Evolutionary conservation across 2,329 filamentous ascomycete species (phyloP).

Genomic region (Colletotrichum godetiae): DNA sequence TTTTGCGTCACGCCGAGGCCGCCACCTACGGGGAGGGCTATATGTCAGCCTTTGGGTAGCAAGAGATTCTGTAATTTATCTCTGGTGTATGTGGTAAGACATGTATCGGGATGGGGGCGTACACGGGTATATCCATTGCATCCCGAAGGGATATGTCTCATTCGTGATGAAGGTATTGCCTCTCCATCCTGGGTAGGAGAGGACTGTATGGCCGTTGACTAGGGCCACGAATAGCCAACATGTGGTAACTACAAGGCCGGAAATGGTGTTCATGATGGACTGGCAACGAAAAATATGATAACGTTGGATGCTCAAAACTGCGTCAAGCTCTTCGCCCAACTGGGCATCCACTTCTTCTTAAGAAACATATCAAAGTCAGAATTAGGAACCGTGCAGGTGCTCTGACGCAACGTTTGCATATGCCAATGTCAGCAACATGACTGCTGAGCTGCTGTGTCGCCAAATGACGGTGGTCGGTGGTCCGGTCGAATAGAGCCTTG

Average conservation of each 20-base stretch:
- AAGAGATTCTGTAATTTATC: not conserved
- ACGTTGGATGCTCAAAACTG: not conserved
- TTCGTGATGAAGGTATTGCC: slow-evolving; percentile 73
- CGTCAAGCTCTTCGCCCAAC: not conserved
- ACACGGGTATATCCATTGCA: slow-evolving; percentile 80
- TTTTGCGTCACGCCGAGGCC: slow-evolving; percentile 75
- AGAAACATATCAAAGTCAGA: not conserved
- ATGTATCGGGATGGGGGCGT: slow-evolving; percentile 41
- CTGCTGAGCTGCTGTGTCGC: not conserved
- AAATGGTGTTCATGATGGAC: no score
- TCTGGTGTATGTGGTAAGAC: not conserved
- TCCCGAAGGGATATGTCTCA: slow-evolving; percentile 72
- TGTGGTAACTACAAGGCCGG: not conserved
- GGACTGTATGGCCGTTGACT: slow-evolving; percentile 60
- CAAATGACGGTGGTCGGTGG: not conserved
- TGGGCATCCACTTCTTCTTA: not conserved
- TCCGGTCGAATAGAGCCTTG: not conserved
- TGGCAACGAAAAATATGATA: no score
- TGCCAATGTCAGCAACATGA: not conserved
- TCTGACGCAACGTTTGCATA: not conserved
- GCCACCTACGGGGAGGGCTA: slow-evolving; percentile 62
- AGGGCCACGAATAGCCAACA: not conserved
- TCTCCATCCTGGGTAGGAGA: slow-evolving; percentile 74
- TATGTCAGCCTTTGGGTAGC: not conserved
- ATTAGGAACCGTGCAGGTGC: not conserved